Evolutionary conservation across 257 asterid genomes (phyloP), one percentile per base, ranked within the genome.

Genomic region (Nyctanthes arbortristis): DNA sequence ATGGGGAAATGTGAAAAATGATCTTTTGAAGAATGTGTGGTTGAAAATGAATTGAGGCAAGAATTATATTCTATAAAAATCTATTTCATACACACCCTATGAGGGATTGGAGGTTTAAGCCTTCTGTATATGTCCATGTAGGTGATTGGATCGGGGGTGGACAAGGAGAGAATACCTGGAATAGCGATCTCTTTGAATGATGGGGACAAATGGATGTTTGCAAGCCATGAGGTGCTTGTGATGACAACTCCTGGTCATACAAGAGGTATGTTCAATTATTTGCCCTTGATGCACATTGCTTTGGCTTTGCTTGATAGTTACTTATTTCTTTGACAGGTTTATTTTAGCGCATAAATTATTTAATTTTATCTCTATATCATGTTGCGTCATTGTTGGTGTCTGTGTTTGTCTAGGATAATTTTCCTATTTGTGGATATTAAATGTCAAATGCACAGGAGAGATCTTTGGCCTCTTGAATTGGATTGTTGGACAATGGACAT

Each of bases 171-270:
- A 73, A 93, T 93, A 79, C 99, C 99, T 70, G 99, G 99, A 55
- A 86, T 93, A 72, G 99, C 91, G 82, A 91, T 93, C 57, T 84
- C 79, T 47, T 72, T 93, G 71, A 84, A 81, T 61, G 96, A 91
- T 72, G 97, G 96, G 27, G 99, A 91, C 77, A 88, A 89, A 71
- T 93, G 99, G 99, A 89, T 82, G 99, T 91, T 93, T 81, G 99
- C 99, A 66, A 83, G 97, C 75, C 99, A 93, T 78, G 97, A 91
- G 83, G 99, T 91, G 82, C 78, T 78, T 76, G 87, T 91, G 75
- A 79, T 91, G 87, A 89, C 66, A 30, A 93, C 99, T 77, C 97
- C 99, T 52, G 99, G 99, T 63, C 97, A 93, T 69, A 93, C 99
- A 55, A 81, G 80, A 91, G 99, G 99, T 93, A 72, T 65, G 43